Evolutionary conservation across 208 protist species (phyloP).

Genomic region (Wallacemonas sp.): DNA sequence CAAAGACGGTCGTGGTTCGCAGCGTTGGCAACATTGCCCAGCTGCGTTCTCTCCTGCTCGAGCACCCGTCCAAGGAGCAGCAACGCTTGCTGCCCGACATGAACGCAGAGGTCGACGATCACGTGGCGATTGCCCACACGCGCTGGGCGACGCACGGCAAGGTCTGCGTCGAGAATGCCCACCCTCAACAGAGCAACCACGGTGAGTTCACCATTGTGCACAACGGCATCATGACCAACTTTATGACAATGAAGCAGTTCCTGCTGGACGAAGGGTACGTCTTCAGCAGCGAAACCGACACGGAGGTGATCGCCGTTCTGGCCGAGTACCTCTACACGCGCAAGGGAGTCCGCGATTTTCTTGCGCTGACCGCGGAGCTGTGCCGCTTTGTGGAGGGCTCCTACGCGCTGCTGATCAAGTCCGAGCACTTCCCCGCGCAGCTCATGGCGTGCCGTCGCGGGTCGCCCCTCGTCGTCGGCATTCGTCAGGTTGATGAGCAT

Average conservation of each 20-base stretch:
- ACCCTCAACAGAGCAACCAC: conserved; percentile 88
- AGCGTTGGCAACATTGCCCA: conserved; percentile 81
- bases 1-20: conserved; percentile 53
- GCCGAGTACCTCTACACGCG: conserved; percentile 82
- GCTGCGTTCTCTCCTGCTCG: conserved; percentile 30
- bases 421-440: conserved; percentile 88
- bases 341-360: conserved; percentile 49
- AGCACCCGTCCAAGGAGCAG: conserved; percentile 20
- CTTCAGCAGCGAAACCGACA: conserved; percentile 94
- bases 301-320: conserved; percentile 93
- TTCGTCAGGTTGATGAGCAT: conserved; percentile 35
- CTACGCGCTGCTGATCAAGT: conserved; percentile 91
- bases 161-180: conserved; percentile 92
- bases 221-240: conserved; percentile 98
- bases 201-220: conserved; percentile 91
- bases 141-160: conserved; percentile 98
- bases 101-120: conserved; percentile 35
- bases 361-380: conserved; percentile 54
- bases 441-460: conserved; percentile 88
- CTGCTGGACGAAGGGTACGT: conserved; percentile 74
- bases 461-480: conserved; percentile 93
- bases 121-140: conserved; percentile 95
- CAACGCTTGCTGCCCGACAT: conserved; percentile 34
- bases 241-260: conserved; percentile 70
- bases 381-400: conserved; percentile 76